Conservation (phyloP, 2,329 filamentous ascomycete genomes). For the Diaporthe ampelina region DNA sequence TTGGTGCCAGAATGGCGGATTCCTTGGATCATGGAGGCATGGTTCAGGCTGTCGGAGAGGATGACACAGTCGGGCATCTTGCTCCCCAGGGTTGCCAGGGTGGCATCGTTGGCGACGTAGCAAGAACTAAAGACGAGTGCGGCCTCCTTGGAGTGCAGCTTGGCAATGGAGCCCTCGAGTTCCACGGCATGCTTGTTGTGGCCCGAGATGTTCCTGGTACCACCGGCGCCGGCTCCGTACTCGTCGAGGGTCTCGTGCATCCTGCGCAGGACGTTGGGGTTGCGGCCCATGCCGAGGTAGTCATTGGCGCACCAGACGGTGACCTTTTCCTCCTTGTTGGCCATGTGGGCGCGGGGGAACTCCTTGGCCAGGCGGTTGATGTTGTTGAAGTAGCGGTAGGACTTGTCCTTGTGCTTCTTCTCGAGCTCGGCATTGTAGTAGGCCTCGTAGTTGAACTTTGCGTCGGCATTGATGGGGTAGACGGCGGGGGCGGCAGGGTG, state of each 20-base stretch:
- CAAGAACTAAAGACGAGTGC: conserved; percentile 97
- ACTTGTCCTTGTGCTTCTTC: conserved; percentile 99
- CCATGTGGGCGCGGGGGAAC: conserved; percentile 95
- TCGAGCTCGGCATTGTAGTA: conserved; percentile 93
- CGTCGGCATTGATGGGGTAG: conserved; percentile 49
- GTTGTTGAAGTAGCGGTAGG: conserved; percentile 99
- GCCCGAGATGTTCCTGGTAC: conserved; percentile 97
- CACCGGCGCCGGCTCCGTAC: conserved; percentile 95
- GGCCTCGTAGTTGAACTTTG: conserved; percentile 88
- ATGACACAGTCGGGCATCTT: conserved; percentile 98
- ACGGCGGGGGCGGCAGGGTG: conserved; percentile 48
- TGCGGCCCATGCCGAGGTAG: conserved; percentile 97
- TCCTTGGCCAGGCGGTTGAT: conserved; percentile 98
- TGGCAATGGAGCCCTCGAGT: conserved; percentile 85
- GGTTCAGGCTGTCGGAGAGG: conserved; percentile 96
- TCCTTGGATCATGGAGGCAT: conserved; percentile 99
- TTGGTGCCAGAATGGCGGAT: conserved; percentile 97
- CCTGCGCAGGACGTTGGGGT: conserved; percentile 84
- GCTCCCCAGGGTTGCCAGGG: conserved; percentile 94
- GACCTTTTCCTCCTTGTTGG: conserved; percentile 84
- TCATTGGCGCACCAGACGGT: conserved; percentile 99
- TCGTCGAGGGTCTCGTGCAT: conserved; percentile 97
- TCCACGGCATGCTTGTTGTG: conserved; percentile 95
- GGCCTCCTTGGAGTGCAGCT: conserved; percentile 90
- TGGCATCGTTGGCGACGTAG: conserved; percentile 98